Percentiles rank a stretch among this genome's conserved stretches.
Evolutionary conservation across 2,329 filamentous ascomycete species (phyloP).

Genomic region (Teratosphaeria viscida): DNA sequence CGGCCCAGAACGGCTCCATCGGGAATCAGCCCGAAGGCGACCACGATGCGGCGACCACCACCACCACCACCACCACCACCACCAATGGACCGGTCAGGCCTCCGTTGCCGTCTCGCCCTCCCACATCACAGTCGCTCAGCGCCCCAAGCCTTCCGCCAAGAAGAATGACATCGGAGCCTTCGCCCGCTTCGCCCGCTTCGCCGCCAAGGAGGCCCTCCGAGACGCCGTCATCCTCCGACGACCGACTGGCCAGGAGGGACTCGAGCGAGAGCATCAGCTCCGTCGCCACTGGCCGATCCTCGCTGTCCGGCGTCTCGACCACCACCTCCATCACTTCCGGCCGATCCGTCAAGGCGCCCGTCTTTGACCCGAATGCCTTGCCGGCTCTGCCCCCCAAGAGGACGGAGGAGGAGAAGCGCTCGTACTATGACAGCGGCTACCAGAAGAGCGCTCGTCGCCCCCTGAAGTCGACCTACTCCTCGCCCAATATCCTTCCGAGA

Average conservation of each 20-base stretch:
- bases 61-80: background rate
- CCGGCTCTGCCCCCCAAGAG: constrained; percentile 45
- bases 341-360: constrained; percentile 34
- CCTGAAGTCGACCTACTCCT: constrained; percentile 13
- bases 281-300: constrained; percentile 36
- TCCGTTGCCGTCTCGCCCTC: constrained; percentile 36
- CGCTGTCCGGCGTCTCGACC: constrained; percentile 40
- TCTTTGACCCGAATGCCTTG: constrained; percentile 45
- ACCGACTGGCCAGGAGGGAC: constrained; percentile 24
- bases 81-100: constrained; percentile 23
- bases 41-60: background rate
- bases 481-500: constrained; percentile 12
- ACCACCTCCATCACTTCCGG: constrained; percentile 18
- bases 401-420: constrained; percentile 31
- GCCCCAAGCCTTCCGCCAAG: constrained; percentile 40
- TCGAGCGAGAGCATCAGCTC: constrained; percentile 46
- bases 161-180: constrained; percentile 24
- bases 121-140: constrained; percentile 23
- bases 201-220: constrained; percentile 36
- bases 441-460: constrained; percentile 10
- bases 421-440: constrained; percentile 8
- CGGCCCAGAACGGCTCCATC: constrained; percentile 19
- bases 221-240: constrained; percentile 17
- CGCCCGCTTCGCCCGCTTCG: constrained; percentile 33
- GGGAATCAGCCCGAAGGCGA: constrained; percentile 31